Percentiles rank a stretch among this genome's conserved stretches.
Evolutionary conservation across 2,329 filamentous ascomycete genomes (phyloP).

Genomic region (Penicillium sclerotigenum): DNA sequence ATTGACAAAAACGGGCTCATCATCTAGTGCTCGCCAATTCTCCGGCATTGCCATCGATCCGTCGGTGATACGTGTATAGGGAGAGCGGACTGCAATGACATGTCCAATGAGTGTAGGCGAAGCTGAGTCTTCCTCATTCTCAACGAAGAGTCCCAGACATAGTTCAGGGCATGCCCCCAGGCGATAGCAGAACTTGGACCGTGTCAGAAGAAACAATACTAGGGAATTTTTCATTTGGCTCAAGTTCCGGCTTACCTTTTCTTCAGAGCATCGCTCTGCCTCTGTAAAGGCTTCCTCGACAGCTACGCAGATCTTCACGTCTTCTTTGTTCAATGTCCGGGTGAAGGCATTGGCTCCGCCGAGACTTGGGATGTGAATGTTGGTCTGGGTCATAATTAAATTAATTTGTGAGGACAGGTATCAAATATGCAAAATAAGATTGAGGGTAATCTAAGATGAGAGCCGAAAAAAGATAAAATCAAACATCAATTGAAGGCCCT

Average conservation of each 20-base stretch:
- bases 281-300: constrained; percentile 16
- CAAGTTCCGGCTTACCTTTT: constrained; percentile 10
- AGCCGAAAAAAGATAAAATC: neutral
- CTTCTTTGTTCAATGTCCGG: constrained; percentile 9
- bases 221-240: neutral
- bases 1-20: neutral
- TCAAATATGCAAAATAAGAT: neutral
- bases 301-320: constrained; percentile 13
- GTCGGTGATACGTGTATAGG: constrained; percentile 8
- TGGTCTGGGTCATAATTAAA: neutral
- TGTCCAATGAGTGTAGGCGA: constrained; percentile 14
- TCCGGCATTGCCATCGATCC: constrained; percentile 18
- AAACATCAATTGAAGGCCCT: neutral
- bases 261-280: constrained; percentile 16
- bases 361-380: constrained; percentile 8
- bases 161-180: constrained; percentile 10
- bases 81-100: constrained; percentile 11
- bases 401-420: neutral
- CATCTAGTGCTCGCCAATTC: constrained; percentile 10
- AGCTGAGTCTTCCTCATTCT: neutral
- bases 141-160: constrained; percentile 15
- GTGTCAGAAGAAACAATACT: neutral
- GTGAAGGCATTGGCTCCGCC: constrained; percentile 4
- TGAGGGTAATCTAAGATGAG: neutral
- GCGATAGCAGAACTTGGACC: constrained; percentile 15